phyloP scores from a whole-genome alignment of 129 eudicot genomes.

The Arctium lappa region DNA sequence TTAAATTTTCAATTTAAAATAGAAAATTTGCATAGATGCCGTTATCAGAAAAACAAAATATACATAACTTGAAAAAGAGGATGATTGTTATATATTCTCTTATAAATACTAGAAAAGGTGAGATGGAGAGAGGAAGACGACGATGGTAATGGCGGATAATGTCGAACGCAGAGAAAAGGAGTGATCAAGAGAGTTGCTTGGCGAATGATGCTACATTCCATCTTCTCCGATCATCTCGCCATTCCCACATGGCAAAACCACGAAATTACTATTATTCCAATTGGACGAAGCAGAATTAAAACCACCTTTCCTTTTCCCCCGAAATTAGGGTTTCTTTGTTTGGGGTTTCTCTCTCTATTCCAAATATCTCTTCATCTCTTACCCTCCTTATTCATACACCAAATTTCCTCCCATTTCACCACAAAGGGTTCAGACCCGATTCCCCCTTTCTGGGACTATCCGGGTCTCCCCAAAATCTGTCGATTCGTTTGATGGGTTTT shows the following conservation, averaged over 20 bases:
- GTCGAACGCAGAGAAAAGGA: conserved; percentile 1
- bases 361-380: conserved; percentile 6
- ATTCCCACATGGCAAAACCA: conserved; percentile 12
- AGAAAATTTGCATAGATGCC: no score
- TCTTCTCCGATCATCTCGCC: conserved; percentile 37
- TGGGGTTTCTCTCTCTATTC: background rate
- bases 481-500: conserved; percentile 62
- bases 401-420: background rate
- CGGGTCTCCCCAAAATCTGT: conserved; percentile 44
- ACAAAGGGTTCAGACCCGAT: conserved; percentile 23
- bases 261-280: background rate
- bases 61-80: no score
- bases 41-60: no score
- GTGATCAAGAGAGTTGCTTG: conserved; percentile 10
- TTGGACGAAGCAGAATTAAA: background rate
- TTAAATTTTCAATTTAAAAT: no score
- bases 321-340: conserved; percentile 27
- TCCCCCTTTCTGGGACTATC: conserved; percentile 42
- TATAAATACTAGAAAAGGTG: no score
- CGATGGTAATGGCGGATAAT: background rate
- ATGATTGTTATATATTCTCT: no score
- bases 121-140: background rate
- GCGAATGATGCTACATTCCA: conserved; percentile 6
- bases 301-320: conserved; percentile 8
- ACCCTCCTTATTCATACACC: background rate